Evolutionary conservation across 352 stramenopile genomes (phyloP).

Genomic region (Phytophthora cactorum): DNA sequence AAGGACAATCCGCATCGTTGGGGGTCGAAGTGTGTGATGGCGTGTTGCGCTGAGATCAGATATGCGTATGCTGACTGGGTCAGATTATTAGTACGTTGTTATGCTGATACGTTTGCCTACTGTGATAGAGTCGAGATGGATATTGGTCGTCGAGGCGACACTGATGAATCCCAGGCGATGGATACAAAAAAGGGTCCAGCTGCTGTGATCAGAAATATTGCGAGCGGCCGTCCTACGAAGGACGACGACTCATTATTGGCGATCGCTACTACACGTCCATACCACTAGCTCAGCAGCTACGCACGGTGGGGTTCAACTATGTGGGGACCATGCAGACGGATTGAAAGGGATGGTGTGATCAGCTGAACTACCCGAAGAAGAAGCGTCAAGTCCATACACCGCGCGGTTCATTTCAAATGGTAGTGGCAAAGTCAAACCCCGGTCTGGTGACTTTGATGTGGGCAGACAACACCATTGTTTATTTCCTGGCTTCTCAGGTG

Average conservation of each 20-base stretch:
- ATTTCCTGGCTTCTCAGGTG: conserved; percentile 6
- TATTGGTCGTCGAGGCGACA: background rate
- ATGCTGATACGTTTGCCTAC: background rate
- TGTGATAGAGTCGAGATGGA: background rate
- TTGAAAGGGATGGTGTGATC: conserved; percentile 4
- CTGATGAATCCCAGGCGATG: background rate
- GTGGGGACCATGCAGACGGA: background rate
- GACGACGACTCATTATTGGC: background rate
- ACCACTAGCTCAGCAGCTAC: background rate
- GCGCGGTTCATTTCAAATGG: background rate
- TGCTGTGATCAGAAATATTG: conserved; percentile 9
- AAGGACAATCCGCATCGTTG: too few species aligned
- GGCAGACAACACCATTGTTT: conserved; percentile 2
- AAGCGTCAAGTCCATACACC: background rate
- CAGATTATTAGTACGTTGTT: too few species aligned
- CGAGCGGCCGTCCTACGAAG: background rate
- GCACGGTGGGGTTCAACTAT: conserved; percentile 8
- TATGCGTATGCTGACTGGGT: background rate
- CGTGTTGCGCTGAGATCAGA: too few species aligned
- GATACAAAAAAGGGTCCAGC: conserved; percentile 1
- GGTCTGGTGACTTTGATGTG: background rate
- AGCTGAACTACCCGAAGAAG: background rate
- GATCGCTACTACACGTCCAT: conserved; percentile 1
- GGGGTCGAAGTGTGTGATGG: too few species aligned
- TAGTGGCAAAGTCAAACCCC: background rate